A percentile compares a stretch with the other conserved stretches of the same genome.
Evolutionary conservation across 208 protist genomes (phyloP).

Genomic region (Trypanosoma melophagium): DNA sequence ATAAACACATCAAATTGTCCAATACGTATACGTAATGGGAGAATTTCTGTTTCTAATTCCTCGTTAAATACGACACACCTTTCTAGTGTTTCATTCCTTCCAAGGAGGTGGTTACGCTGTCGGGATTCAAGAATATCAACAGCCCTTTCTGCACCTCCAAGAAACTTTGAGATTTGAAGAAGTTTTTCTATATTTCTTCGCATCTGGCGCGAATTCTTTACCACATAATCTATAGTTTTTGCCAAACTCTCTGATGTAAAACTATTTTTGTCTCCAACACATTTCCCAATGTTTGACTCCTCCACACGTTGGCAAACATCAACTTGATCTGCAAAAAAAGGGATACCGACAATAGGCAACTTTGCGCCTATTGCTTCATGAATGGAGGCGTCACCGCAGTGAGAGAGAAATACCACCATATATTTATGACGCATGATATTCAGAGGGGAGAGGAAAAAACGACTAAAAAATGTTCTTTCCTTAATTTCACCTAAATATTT

Average conservation of each 20-base stretch:
- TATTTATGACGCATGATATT: constrained; percentile 50
- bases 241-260: constrained; percentile 37
- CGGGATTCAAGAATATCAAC: constrained; percentile 51
- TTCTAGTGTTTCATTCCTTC: constrained; percentile 32
- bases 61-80: constrained; percentile 25
- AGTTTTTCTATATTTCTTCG: constrained; percentile 27
- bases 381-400: constrained; percentile 53
- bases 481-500: constrained; percentile 11
- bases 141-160: constrained; percentile 40
- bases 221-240: constrained; percentile 23
- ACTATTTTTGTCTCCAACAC: constrained; percentile 28
- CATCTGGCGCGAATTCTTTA: constrained; percentile 7
- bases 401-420: constrained; percentile 42
- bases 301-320: constrained; percentile 61
- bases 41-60: neutral
- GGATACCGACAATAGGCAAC: constrained; percentile 45
- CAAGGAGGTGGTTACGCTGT: constrained; percentile 45
- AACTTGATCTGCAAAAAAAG: constrained; percentile 52
- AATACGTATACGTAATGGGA: neutral
- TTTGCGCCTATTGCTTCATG: constrained; percentile 42
- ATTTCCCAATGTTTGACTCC: constrained; percentile 39
- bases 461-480: neutral
- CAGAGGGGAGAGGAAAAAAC: constrained; percentile 32
- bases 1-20: constrained; percentile 1
- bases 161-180: constrained; percentile 25